Percentiles rank a stretch among this genome's conserved stretches.
phyloP scores from a whole-genome alignment of 2,329 filamentous ascomycete genomes.

The Akanthomyces lecanii region DNA sequence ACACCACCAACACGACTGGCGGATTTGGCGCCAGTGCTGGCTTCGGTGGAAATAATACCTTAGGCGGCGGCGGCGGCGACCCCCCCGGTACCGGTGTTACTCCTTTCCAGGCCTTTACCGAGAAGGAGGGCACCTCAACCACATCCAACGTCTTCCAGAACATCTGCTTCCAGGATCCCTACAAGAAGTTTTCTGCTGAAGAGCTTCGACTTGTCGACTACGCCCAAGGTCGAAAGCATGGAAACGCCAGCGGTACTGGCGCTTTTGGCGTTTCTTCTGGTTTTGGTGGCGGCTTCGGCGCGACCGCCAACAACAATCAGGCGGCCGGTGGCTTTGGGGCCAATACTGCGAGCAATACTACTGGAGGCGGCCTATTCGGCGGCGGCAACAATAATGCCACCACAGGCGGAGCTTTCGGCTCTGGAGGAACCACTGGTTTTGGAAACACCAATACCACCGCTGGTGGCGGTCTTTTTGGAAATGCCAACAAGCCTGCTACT shows the following conservation, averaged over 20 bases:
- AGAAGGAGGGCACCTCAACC: conserved; percentile 65
- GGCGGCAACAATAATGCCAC: conserved; percentile 30
- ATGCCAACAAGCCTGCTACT: conserved; percentile 24
- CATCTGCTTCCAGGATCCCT: conserved; percentile 72
- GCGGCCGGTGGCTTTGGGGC: conserved; percentile 42
- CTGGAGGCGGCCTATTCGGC: conserved; percentile 37
- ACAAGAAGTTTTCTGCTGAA: conserved; percentile 87
- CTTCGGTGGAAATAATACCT: conserved; percentile 33
- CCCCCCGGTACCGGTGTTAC: conserved; percentile 65
- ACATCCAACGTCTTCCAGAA: conserved; percentile 68
- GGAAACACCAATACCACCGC: conserved; percentile 28
- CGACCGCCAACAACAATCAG: conserved; percentile 33
- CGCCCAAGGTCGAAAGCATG: conserved; percentile 75
- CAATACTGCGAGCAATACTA: conserved; percentile 26
- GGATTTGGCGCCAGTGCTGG: conserved; percentile 36
- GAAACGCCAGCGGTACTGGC: conserved; percentile 77
- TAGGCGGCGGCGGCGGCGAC: conserved; percentile 52
- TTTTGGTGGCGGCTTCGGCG: conserved; percentile 50
- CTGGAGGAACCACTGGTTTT: conserved; percentile 30
- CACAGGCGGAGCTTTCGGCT: conserved; percentile 22
- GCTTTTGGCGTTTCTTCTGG: conserved; percentile 67
- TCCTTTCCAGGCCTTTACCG: conserved; percentile 64
- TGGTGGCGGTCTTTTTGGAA: conserved; percentile 38
- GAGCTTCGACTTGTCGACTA: conserved; percentile 84
- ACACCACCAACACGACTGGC: conserved; percentile 24